Base-by-base conservation (phyloP, 2,329 filamentous ascomycete genomes). In the Stagonosporopsis tanaceti region DNA sequence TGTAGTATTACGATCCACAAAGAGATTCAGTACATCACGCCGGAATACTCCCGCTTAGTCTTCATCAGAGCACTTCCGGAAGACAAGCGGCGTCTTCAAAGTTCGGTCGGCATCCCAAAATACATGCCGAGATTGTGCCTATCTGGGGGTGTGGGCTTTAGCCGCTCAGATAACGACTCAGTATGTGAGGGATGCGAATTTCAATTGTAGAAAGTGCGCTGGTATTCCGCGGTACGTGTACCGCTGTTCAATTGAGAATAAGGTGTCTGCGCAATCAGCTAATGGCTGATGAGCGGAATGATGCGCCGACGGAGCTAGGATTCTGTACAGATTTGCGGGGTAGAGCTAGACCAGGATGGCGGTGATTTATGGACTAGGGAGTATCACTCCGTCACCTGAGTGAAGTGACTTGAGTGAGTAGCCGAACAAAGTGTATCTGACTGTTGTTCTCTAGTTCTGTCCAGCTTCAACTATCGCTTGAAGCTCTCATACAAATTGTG, bases 41-140 rank as follows among this genome's bases (percentile, higher is more conserved):
- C 50, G 35, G 44, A 47, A 53, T 8, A 6, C 40, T 35, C 15
- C 51, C 42, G 51, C 51, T 47, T 17, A 42, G 28, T 41, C 27
- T 35, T 15, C 8, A 3, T 22, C 9, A 11, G 27, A 4, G 5
- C 11, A 11, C 22, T 3, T 6, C 12, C 14, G 47, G 37, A 11
- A 32, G 47, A 39, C 42, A 52, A 46, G 42, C 47, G 42, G 42
- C 44, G 47, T 32, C 22, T 35, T 22, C 20, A 34, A 20, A 37
- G 7, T 47, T 17, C 37, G 42, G 42, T 24, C 42, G 47, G 42
- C 53, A 44, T 44, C 47, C 24, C n/a, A 15, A 34, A 38, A 1
- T 8, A 32, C 42, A 27, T 47, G 47, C 37, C 42, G 47, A 41
- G 22, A 20, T 6, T 17, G 37, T 17, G 37, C 42, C 37, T 47